A percentile compares a stretch with the other conserved stretches of the same genome.
Conservation (phyloP, 352 stramenopile species). For the Aphanomyces stellatus region DNA sequence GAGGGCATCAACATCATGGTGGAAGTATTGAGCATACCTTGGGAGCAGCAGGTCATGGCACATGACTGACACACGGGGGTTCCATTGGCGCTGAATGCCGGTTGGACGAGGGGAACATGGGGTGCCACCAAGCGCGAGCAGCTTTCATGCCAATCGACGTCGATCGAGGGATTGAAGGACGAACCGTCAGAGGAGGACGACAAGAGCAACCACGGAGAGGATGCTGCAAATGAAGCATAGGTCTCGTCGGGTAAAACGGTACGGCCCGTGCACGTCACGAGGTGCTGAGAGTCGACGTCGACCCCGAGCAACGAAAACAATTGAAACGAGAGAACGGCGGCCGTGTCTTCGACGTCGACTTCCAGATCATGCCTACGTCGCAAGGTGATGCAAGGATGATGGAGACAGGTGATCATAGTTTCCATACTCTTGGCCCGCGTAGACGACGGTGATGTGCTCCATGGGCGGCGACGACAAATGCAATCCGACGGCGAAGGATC, state of each 20-base stretch:
- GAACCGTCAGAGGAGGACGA: not conserved
- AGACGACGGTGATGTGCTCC: constrained; percentile 3
- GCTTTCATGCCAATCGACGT: constrained; percentile 11
- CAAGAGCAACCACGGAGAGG: not conserved
- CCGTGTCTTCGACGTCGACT: constrained; percentile 7
- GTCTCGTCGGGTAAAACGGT: not conserved
- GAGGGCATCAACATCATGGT: not conserved
- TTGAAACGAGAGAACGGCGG: constrained; percentile 15
- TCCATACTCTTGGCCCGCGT: constrained; percentile 6
- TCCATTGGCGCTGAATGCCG: not conserved
- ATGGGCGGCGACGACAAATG: not conserved
- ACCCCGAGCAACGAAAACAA: constrained; percentile 17
- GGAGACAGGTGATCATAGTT: not conserved
- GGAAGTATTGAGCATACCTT: not conserved
- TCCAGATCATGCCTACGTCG: constrained; percentile 17
- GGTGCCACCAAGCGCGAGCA: constrained; percentile 11
- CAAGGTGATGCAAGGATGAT: too few relatives aligned
- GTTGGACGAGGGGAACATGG: not conserved
- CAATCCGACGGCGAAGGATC: too few relatives aligned
- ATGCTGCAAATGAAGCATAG: not conserved
- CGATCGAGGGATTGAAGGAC: not conserved
- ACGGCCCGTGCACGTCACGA: constrained; percentile 8
- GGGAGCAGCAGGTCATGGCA: not conserved
- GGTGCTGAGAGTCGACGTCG: constrained; percentile 5
- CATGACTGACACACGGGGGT: constrained; percentile 1